Base-by-base conservation (phyloP, 495 filamentous ascomycete genomes). In the Cercophora scortea region DNA sequence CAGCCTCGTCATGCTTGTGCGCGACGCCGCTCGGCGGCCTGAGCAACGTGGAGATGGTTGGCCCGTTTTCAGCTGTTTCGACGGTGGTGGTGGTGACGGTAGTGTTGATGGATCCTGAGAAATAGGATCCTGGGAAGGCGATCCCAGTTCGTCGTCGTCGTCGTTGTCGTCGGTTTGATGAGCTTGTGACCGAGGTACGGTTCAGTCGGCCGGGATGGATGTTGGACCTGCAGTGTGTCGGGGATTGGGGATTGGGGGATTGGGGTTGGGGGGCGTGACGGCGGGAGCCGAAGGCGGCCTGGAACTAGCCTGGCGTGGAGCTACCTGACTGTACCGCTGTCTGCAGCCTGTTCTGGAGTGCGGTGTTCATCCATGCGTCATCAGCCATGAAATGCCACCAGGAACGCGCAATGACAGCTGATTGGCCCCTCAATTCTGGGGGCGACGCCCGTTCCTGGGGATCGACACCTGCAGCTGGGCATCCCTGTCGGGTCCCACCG, bases 1-100 rank as follows among this genome's bases (percentile, higher is more conserved):
- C 35, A 63, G 51, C 52, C 57, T 64, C 42, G 57, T 56, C 66
- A 69, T 69, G 42, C 53, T 56, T 16, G 36, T 6, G 35, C 35
- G 44, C 43, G 19, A 45, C 49, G 60, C 65, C 63, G 61, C 65
- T 58, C 61, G 47, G 57, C 65, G 63, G 65, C 65, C 32, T 38
- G 25, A 25, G 25, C 5, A 25, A 5, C 25, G 25, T 25, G 25
- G 25, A 25, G 25, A 25, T 25, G 25, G 5, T 25, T 25, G 25
- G 25, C 25, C 25, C 5, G 41, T n/a, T 19, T 40, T 25, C 32
- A 34, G 55, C 2, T 7, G 19, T 32, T 32, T 19, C 6, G 6
- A 11, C 4, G 17, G 9, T 45, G 12, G 15, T 47, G 34, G 34
- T 41, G 47, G 1, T 12, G 5, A 34, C 13, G 19, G 7, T 41